A percentile compares a stretch with the other conserved stretches of the same genome.
Evolutionary conservation across 345 rosid species (phyloP).

Genomic region (Viola odorata): DNA sequence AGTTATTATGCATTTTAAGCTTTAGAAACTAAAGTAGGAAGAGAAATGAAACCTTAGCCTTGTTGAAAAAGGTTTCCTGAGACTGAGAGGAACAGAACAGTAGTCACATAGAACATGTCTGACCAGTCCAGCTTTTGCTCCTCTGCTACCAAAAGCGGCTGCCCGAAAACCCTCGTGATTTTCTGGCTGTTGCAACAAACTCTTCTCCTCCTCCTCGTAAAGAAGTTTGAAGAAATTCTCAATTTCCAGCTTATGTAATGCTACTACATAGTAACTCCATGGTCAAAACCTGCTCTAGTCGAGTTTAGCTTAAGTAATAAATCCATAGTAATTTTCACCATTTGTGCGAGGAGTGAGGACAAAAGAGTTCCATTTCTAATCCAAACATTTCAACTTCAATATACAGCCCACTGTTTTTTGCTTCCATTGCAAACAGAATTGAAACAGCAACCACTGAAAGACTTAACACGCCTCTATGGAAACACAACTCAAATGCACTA

Average conservation of each 20-base stretch:
- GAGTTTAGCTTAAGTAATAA: too few species aligned
- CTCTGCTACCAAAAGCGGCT: constrained; percentile 40
- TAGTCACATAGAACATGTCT: constrained; percentile 42
- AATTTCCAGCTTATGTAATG: constrained; percentile 22
- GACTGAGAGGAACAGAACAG: constrained; percentile 31
- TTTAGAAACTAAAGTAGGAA: too few species aligned
- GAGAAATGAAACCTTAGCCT: constrained; percentile 32
- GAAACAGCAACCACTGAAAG: too few species aligned
- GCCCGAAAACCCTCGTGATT: constrained; percentile 55
- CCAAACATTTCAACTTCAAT: too few species aligned
- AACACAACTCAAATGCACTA: too few species aligned
- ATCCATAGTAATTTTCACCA: too few species aligned
- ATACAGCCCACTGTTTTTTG: too few species aligned
- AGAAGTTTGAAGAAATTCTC: constrained; percentile 39
- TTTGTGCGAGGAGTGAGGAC: too few species aligned
- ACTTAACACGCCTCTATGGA: too few species aligned
- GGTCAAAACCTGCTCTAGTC: constrained; percentile 28
- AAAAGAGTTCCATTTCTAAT: too few species aligned
- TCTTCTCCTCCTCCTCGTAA: constrained; percentile 39
- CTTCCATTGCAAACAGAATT: too few species aligned
- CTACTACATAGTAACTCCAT: constrained; percentile 43
- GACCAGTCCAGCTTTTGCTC: constrained; percentile 62
- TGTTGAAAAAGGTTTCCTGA: constrained; percentile 34
- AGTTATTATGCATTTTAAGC: too few species aligned
- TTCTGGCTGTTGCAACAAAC: constrained; percentile 42